phyloP scores from a whole-genome alignment of 2,329 filamentous ascomycete species.

The Cladophialophora carrionii region DNA sequence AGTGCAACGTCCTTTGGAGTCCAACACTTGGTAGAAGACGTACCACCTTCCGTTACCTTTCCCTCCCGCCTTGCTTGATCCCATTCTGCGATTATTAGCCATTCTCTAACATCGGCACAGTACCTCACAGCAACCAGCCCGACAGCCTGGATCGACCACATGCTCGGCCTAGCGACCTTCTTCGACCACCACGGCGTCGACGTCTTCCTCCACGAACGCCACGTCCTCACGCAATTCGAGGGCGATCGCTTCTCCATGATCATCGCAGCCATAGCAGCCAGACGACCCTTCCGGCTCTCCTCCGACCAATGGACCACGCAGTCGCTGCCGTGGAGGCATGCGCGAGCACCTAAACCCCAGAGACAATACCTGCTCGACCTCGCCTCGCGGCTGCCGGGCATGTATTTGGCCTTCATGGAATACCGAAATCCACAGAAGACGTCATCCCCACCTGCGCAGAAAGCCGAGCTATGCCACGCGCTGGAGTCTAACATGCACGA shows the following conservation, averaged over 20 bases:
- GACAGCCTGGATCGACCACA: neutral
- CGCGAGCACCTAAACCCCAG: neutral
- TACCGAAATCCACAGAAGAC: constrained; percentile 4
- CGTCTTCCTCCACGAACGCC: constrained; percentile 4
- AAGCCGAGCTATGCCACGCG: neutral
- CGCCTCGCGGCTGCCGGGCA: constrained; percentile 10
- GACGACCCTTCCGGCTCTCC: neutral
- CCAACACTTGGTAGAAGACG: too few relatives aligned
- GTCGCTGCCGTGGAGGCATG: neutral
- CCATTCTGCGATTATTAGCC: too few relatives aligned
- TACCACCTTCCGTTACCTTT: too few relatives aligned
- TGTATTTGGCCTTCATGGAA: constrained; percentile 5
- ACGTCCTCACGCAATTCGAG: constrained; percentile 2
- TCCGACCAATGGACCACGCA: constrained; percentile 2
- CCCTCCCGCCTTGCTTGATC: neutral
- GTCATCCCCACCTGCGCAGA: neutral
- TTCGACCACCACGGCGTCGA: constrained; percentile 8
- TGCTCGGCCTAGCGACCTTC: constrained; percentile 6
- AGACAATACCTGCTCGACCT: constrained; percentile 8
- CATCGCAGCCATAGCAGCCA: constrained; percentile 1
- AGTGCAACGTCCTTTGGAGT: too few relatives aligned
- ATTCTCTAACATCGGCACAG: too few relatives aligned
- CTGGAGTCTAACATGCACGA: constrained; percentile 5
- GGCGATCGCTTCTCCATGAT: constrained; percentile 2
- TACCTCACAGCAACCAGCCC: constrained; percentile 3